Evolutionary conservation across 2,329 filamentous ascomycete genomes (phyloP), one percentile per base, ranked within the genome.

Genomic region (Ophiosphaerella narmari): DNA sequence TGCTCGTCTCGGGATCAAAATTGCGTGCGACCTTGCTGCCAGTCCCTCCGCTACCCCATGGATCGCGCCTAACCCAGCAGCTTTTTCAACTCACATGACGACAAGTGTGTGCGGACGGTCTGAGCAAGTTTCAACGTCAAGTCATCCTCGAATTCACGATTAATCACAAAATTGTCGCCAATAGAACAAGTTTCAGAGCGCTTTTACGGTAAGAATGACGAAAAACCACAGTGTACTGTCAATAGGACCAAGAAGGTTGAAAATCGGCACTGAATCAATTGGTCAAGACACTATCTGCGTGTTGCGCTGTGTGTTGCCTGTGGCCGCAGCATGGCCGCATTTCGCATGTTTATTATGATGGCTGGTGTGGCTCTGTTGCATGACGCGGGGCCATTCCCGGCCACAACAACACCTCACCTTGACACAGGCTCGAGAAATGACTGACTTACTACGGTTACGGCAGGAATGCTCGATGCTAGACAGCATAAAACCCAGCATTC

Each of bases 91-190:
- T 74, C 72, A 74, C 71, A 73, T 74, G 72, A 74, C 66, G 60
- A 55, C 53, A 53, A 57, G 55, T 60, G 54, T 59, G 66, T 58
- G 68, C 65, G 67, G 66, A 64, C 60, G 65, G 68, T 65, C 68
- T 68, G 68, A 73, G 71, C 68, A 68, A 74, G 72, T 55, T 62
- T 63, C 71, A 72, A 74, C 72, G 71, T 74, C 72, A 60, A 41
- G 47, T 45, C 63, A 62, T 66, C 41, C 39, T 39, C 31, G 53
- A 23, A 43, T 51, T 46, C 42, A 46, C 45, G 45, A n/a, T 46
- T 44, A 40, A 47, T 48, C 55, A 46, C 32, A n/a, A 16, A 42
- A 14, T 16, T 18, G n/a, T 21, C 23, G 23, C 13, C 34, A 18
- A 34, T 11, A 12, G 37, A 38, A 37, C 29, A 39, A 21, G 5